Evolutionary conservation across 345 rosid genomes (phyloP).

Genomic region (Carallia brachiata): DNA sequence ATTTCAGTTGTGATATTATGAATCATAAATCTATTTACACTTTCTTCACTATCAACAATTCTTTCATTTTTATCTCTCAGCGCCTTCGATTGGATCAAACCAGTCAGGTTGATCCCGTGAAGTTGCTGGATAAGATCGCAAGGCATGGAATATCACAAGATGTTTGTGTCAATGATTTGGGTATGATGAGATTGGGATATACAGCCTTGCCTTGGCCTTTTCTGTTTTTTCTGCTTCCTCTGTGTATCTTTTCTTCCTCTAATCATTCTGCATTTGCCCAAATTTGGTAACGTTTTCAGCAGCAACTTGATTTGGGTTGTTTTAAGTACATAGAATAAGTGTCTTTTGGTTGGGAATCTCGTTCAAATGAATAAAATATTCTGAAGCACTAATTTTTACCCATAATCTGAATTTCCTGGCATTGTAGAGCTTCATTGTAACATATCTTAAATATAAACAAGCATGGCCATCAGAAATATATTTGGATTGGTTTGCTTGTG

Average conservation of each 20-base stretch:
- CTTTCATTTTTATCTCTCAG: constrained; percentile 41
- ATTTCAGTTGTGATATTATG: constrained; percentile 11
- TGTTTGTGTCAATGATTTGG: constrained; percentile 87
- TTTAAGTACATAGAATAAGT: neutral
- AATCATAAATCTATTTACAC: neutral
- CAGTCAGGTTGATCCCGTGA: constrained; percentile 66
- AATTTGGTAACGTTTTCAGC: neutral
- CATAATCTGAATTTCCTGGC: constrained; percentile 1
- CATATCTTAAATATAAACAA: neutral
- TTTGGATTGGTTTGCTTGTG: neutral
- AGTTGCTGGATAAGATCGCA: constrained; percentile 69
- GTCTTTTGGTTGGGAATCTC: neutral
- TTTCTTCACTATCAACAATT: constrained; percentile 7
- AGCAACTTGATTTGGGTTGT: neutral
- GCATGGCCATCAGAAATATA: neutral
- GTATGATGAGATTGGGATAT: constrained; percentile 38
- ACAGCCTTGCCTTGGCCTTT: constrained; percentile 4
- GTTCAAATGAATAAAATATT: neutral
- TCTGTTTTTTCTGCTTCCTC: neutral
- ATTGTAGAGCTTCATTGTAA: neutral
- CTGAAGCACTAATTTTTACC: neutral
- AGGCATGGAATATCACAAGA: constrained; percentile 74
- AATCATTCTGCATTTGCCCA: neutral
- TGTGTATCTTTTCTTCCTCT: neutral
- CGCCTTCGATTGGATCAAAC: constrained; percentile 61